These are phyloP conservation scores for Neurospora terricola DNA, from an alignment of 495 filamentous ascomycete species.

Conservation along the genomic window DNA sequence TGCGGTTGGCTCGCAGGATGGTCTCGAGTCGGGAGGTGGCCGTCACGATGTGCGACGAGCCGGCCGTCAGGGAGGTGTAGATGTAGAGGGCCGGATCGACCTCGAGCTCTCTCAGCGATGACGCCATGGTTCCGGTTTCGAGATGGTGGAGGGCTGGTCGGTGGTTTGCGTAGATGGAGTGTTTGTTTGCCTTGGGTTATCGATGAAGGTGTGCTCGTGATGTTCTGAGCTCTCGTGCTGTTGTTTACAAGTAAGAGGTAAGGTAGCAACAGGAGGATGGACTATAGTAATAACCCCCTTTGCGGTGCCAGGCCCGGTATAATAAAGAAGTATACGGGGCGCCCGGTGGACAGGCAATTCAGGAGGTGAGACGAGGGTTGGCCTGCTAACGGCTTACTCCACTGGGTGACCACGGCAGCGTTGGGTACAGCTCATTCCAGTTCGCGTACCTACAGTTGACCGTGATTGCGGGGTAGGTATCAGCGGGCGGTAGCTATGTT, in stretches of 20 bases:
- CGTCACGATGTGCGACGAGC: slow-evolving; percentile 92
- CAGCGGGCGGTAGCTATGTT: background rate
- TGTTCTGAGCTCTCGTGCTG: background rate
- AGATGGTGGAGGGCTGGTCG: background rate
- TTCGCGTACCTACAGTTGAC: background rate
- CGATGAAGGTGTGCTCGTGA: background rate
- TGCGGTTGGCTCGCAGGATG: slow-evolving; percentile 88
- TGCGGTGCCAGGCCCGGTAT: background rate
- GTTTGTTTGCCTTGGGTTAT: background rate
- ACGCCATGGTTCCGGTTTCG: background rate
- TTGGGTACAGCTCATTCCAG: background rate
- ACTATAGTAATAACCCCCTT: background rate
- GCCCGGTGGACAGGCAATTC: background rate
- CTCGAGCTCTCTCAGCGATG: background rate
- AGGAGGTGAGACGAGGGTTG: background rate
- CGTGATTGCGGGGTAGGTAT: background rate
- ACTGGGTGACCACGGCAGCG: background rate
- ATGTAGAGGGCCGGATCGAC: slow-evolving; percentile 76
- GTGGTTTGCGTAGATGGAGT: background rate
- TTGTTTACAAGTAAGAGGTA: background rate
- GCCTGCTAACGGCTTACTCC: background rate
- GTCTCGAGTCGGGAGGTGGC: slow-evolving; percentile 92
- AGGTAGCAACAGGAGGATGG: background rate
- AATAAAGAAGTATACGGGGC: background rate
- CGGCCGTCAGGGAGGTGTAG: slow-evolving; percentile 90